Conservation (phyloP, 2,329 filamentous ascomycete species). For the Arachnomyces sp. region DNA sequence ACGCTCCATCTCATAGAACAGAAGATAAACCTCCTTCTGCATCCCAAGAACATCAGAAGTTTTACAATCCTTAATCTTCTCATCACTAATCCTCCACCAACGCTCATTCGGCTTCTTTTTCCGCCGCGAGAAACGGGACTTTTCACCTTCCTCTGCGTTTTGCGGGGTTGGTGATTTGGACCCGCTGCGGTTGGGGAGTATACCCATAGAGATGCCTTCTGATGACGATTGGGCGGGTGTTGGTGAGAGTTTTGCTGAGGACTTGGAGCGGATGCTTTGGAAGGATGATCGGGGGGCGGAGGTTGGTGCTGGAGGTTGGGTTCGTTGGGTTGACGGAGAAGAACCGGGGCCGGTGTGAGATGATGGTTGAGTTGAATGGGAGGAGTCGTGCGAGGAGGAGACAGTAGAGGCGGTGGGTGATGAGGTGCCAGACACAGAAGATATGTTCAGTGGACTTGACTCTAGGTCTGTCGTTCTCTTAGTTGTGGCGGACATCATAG, state of each 20-base stretch:
- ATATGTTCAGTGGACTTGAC: slow-evolving; percentile 21
- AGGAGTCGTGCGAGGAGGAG: slow-evolving; percentile 14
- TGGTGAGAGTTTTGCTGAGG: slow-evolving; percentile 18
- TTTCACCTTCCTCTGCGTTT: slow-evolving; percentile 1
- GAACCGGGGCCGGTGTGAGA: slow-evolving; percentile 12
- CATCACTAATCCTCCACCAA: slow-evolving; percentile 98
- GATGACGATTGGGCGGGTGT: slow-evolving; percentile 17
- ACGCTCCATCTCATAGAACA: slow-evolving; percentile 87
- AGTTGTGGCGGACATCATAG: slow-evolving; percentile 35
- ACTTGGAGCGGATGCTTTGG: slow-evolving; percentile 23
- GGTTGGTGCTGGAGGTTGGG: slow-evolving; percentile 12
- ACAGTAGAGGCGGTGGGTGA: slow-evolving; percentile 26
- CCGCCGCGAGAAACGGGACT: slow-evolving; percentile 41
- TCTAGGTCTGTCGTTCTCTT: slow-evolving; percentile 25
- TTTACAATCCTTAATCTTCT: slow-evolving; percentile 91
- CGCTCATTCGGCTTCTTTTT: slow-evolving; percentile 60
- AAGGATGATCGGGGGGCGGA: slow-evolving; percentile 27
- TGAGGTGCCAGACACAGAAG: slow-evolving; percentile 18
- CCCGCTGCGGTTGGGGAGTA: slow-evolving; percentile 7
- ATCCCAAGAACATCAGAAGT: slow-evolving; percentile 84
- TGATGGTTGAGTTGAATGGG: slow-evolving; percentile 5
- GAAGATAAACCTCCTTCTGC: slow-evolving; percentile 90
- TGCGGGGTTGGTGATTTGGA: slow-evolving; percentile 10
- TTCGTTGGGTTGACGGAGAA: slow-evolving; percentile 2
- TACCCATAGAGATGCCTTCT: slow-evolving; percentile 11